phyloP scores from a whole-genome alignment of 768 basidiomycete species.

The Phylloporus arenicola region DNA sequence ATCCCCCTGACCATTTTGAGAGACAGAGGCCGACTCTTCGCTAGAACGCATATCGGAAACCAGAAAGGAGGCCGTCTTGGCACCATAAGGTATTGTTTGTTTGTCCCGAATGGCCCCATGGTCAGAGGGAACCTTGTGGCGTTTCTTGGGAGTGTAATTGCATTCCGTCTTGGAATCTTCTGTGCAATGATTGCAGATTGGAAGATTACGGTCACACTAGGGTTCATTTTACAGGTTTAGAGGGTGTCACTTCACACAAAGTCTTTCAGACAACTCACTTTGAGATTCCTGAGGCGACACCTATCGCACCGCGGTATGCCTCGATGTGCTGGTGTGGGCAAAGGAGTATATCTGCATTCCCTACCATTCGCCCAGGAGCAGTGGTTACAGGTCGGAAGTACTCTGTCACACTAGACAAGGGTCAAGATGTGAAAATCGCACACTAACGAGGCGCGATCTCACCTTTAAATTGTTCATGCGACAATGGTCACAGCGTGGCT shows the following conservation, averaged over 20 bases:
- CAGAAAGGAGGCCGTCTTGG: constrained; percentile 46
- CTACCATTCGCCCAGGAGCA: constrained; percentile 60
- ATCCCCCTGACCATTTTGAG: constrained; percentile 19
- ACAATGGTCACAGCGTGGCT: constrained; percentile 71
- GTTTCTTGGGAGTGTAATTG: constrained; percentile 70
- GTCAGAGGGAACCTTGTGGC: constrained; percentile 49
- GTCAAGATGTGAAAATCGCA: constrained; percentile 9
- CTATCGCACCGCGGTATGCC: constrained; percentile 71
- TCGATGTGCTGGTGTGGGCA: constrained; percentile 70
- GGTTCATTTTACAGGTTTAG: constrained; percentile 3
- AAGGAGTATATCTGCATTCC: constrained; percentile 67
- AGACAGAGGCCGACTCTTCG: constrained; percentile 24
- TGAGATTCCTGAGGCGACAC: constrained; percentile 61
- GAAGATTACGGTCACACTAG: constrained; percentile 69
- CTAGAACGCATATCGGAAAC: constrained; percentile 36
- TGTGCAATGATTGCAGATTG: constrained; percentile 62
- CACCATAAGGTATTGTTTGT: constrained; percentile 36
- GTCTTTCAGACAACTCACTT: constrained; percentile 38
- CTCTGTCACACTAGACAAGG: constrained; percentile 56
- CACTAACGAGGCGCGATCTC: constrained; percentile 20
- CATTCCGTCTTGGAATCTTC: constrained; percentile 51
- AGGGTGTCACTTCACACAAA: not conserved
- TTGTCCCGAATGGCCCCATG: constrained; percentile 34
- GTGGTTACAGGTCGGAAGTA: constrained; percentile 66
- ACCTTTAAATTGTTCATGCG: constrained; percentile 69